Evolutionary conservation across 805 yeast species (phyloP), one percentile per base, ranked within the genome.

Genomic region (Jamesozyma jinghongensis): DNA sequence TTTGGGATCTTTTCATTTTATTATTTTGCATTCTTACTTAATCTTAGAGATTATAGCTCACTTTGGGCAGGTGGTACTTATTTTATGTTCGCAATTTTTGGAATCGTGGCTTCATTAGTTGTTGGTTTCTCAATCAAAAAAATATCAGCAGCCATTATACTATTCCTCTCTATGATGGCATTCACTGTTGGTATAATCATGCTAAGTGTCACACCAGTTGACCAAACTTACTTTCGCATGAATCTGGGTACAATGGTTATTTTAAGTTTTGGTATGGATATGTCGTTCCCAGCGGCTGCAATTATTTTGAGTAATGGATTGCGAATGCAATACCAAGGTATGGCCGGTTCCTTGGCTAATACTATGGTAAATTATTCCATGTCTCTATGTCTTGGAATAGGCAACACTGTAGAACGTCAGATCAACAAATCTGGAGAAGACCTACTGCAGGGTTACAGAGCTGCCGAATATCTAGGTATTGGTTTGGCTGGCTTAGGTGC

Each of bases 1-100:
- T 83, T 82, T 62, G 87, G 90, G 2, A 67, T 81, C 20, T 81
- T 83, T 78, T 65, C 78, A n/a, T 81, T 67, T 52, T 82, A 79
- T 58, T 72, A 71, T 44, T 77, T 74, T 69, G 66, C 69, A 20
- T 69, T 76, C 36, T 50, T 72, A 25, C 50, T 73, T 40, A 72
- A 75, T 40, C 52, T 81, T 20, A 67, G 80, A n/a, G 53, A 65
- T 8, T 69, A 73, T 50, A 40, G 68, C 38, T 64, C 78, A 44
- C 34, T 80, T 50, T 62, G 61, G 50, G 52, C 77, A 45, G 61
- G 75, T 46, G 66, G 71, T 3, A 64, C 71, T n/a, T 59, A 69
- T 40, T 51, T 62, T 4, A 74, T 77, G 3, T 63, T 69, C 7
- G 62, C 73, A 8, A 52, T 81, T 1, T 60, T 71, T 33, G 92